phyloP scores from a whole-genome alignment of 2,329 filamentous ascomycete genomes.

The Penicillium sclerotigenum region DNA sequence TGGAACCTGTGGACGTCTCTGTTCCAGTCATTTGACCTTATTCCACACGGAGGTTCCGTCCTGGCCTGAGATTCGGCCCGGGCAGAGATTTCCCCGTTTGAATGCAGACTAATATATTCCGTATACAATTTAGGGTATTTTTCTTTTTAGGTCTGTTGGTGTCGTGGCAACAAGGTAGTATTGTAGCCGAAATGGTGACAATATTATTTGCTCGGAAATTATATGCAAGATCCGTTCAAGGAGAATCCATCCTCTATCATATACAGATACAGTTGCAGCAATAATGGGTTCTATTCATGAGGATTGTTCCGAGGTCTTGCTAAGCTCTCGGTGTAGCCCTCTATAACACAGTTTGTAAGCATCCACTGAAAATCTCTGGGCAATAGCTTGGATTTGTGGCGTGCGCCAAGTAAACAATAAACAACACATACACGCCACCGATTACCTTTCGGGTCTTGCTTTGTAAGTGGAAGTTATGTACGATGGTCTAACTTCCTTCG shows the following conservation, averaged over 20 bases:
- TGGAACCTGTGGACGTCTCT: conserved; percentile 1
- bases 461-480: not conserved
- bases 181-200: not conserved
- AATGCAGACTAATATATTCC: not conserved
- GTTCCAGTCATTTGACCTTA: not conserved
- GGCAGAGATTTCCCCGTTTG: conserved; percentile 7
- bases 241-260: no score
- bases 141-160: not conserved
- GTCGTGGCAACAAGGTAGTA: not conserved
- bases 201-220: not conserved
- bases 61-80: conserved; percentile 18
- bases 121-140: not conserved
- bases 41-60: not conserved
- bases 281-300: not conserved
- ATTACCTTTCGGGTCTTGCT: not conserved
- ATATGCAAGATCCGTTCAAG: not conserved
- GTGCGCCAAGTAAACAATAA: not conserved
- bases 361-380: not conserved
- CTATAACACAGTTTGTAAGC: not conserved
- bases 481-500: no score
- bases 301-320: no score
- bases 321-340: not conserved
- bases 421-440: not conserved
- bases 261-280: no score
- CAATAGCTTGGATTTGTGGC: not conserved